These are phyloP conservation scores for Ilyonectria destructans DNA, from an alignment of 2,329 filamentous ascomycete genomes.

Conservation along the genomic window DNA sequence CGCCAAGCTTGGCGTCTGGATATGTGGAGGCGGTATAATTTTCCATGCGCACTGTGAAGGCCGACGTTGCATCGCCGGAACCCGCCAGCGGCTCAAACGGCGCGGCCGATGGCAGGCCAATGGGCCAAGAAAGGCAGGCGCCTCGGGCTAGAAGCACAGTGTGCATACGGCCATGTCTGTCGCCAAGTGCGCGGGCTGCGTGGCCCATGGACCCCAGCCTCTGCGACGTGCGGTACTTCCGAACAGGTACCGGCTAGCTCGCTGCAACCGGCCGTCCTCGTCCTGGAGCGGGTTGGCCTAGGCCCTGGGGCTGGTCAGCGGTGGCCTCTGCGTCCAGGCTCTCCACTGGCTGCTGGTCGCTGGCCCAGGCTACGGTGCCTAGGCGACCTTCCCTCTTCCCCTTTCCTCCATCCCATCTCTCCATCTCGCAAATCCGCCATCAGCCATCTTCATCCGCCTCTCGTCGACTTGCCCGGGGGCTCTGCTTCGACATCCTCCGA, in stretches of 20 bases:
- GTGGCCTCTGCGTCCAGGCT: conserved; percentile 30
- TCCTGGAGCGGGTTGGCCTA: conserved; percentile 22
- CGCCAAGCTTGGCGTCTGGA: not conserved
- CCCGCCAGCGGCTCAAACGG: not conserved
- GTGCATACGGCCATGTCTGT: not conserved
- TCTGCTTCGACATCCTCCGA: conserved; percentile 24
- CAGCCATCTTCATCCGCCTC: conserved; percentile 40
- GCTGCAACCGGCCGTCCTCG: conserved; percentile 43
- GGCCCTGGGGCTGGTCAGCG: conserved; percentile 20
- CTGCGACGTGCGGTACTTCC: conserved; percentile 24
- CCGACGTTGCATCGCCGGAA: conserved; percentile 2
- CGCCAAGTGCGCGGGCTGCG: conserved; percentile 1
- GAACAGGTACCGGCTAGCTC: conserved; percentile 32
- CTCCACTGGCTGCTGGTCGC: conserved; percentile 23
- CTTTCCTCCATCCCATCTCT: conserved; percentile 12
- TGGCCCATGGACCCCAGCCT: conserved; percentile 21
- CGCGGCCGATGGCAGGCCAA: not conserved
- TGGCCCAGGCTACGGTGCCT: conserved; percentile 11
- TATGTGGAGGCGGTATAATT: not conserved
- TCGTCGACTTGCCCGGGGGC: conserved; percentile 27
- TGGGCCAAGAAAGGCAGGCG: not conserved
- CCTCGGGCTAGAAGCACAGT: conserved; percentile 11
- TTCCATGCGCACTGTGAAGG: conserved; percentile 1
- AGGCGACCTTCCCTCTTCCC: conserved; percentile 2
- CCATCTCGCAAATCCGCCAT: conserved; percentile 35